Conservation (phyloP, 2,329 filamentous ascomycete species). For the Alternaria sp. region DNA sequence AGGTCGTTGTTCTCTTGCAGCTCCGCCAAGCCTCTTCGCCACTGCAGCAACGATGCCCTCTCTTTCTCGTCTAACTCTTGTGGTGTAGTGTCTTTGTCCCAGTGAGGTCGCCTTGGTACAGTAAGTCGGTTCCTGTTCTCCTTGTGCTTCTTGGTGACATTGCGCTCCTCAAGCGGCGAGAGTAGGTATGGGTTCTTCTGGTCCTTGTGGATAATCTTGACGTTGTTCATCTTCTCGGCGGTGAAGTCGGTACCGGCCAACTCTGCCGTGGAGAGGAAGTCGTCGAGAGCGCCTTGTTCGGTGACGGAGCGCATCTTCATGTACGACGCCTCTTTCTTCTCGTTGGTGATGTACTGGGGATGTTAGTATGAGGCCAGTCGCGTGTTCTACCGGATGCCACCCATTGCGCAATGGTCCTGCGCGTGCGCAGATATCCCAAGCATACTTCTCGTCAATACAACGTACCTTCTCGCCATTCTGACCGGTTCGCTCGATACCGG, state of each 20-base stretch:
- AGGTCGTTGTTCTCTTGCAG: slow-evolving; percentile 93
- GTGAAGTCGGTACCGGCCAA: slow-evolving; percentile 98
- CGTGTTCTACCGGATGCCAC: neutral
- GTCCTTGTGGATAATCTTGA: slow-evolving; percentile 97
- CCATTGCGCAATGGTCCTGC: neutral
- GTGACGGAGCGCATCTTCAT: slow-evolving; percentile 99
- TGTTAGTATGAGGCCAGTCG: slow-evolving; percentile 30
- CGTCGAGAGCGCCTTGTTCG: slow-evolving; percentile 93
- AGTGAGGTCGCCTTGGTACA: slow-evolving; percentile 86
- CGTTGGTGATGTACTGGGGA: slow-evolving; percentile 83
- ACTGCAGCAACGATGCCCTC: slow-evolving; percentile 80
- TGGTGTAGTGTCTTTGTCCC: slow-evolving; percentile 85
- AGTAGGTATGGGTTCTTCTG: slow-evolving; percentile 95
- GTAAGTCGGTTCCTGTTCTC: slow-evolving; percentile 80
- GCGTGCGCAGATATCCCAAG: neutral
- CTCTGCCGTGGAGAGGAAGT: slow-evolving; percentile 94
- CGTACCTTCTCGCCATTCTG: slow-evolving; percentile 80
- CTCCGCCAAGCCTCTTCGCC: slow-evolving; percentile 89
- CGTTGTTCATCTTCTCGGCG: slow-evolving; percentile 97
- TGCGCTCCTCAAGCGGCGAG: slow-evolving; percentile 81
- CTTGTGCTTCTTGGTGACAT: slow-evolving; percentile 79
- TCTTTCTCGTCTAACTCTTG: slow-evolving; percentile 81
- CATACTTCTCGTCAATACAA: no score
- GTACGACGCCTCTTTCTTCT: slow-evolving; percentile 89
- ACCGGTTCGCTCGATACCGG: slow-evolving; percentile 73